Evolutionary conservation across 1,284 basidiomycete genomes (phyloP).

Genomic region (Meripilus lineatus): DNA sequence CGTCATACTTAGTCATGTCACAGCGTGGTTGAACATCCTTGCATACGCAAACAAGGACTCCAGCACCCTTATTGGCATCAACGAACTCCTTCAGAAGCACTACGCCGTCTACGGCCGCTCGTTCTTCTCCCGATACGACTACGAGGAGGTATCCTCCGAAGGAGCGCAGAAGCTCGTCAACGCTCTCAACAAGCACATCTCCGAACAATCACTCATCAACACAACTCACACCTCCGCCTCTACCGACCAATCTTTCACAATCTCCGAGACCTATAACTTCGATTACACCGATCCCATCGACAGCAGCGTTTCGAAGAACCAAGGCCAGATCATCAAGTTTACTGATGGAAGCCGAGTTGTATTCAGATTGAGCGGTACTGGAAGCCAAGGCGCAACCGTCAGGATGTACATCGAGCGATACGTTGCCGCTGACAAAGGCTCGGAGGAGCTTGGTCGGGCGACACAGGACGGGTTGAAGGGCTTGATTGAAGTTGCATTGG

Average conservation of each 20-base stretch:
- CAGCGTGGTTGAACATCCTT: constrained; percentile 97
- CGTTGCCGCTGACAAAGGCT: constrained; percentile 66
- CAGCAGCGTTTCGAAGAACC: constrained; percentile 88
- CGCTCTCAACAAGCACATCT: constrained; percentile 71
- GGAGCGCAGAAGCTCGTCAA: constrained; percentile 86
- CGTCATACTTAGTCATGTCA: constrained; percentile 15
- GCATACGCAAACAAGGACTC: constrained; percentile 88
- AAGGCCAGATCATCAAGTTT: constrained; percentile 93
- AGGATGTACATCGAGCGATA: constrained; percentile 93
- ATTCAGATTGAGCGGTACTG: constrained; percentile 94
- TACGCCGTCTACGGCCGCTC: constrained; percentile 94
- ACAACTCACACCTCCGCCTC: constrained; percentile 63
- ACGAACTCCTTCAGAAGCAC: constrained; percentile 83
- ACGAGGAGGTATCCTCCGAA: constrained; percentile 93
- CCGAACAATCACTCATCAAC: constrained; percentile 61
- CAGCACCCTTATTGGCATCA: constrained; percentile 77
- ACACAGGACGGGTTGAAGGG: constrained; percentile 91
- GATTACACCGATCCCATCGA: constrained; percentile 98
- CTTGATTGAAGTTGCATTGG: constrained; percentile 91
- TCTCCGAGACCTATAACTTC: constrained; percentile 83
- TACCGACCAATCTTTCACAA: constrained; percentile 71
- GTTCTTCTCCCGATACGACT: constrained; percentile 99
- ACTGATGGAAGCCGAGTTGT: constrained; percentile 90
- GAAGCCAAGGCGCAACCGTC: constrained; percentile 92
- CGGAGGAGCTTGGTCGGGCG: constrained; percentile 67